phyloP scores from a whole-genome alignment of 2,329 filamentous ascomycete species.

The Trichoderma atroviride region DNA sequence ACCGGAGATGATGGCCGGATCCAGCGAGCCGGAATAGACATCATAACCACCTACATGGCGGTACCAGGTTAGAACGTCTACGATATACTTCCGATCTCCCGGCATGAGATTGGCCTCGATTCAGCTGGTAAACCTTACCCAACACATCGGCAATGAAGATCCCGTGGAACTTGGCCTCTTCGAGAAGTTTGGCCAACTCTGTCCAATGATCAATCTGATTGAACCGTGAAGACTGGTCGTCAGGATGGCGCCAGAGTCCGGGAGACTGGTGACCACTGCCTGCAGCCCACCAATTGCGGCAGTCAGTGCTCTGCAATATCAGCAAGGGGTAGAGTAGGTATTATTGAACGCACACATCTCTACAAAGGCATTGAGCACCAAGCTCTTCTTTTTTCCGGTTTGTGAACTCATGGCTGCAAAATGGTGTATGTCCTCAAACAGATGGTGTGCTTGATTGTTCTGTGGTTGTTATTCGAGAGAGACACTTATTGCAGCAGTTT shows the following conservation, averaged over 20 bases:
- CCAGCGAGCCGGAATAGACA: constrained; percentile 65
- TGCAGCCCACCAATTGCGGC: constrained; percentile 26
- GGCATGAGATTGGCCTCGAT: background rate
- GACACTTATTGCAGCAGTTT: background rate
- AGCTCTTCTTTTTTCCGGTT: constrained; percentile 41
- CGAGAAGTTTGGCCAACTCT: constrained; percentile 60
- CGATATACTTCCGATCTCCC: background rate
- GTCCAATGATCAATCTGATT: constrained; percentile 64
- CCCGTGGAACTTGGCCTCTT: constrained; percentile 40
- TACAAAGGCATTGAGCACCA: constrained; percentile 50
- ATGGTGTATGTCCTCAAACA: constrained; percentile 10
- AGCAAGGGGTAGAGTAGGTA: background rate
- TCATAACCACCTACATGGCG: constrained; percentile 61
- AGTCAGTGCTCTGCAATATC: constrained; percentile 4
- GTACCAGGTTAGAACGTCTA: background rate
- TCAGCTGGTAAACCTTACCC: constrained; percentile 37
- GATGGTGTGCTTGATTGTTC: constrained; percentile 24
- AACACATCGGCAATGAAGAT: constrained; percentile 62
- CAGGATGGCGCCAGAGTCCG: constrained; percentile 61
- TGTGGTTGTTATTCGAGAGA: background rate
- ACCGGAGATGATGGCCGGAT: constrained; percentile 62
- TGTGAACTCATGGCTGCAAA: constrained; percentile 20
- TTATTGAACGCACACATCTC: constrained; percentile 41
- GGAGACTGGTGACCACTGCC: constrained; percentile 52
- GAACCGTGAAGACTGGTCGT: constrained; percentile 64